phyloP scores from a whole-genome alignment of 1,139 yeast species.

The Blastobotrys malaysiensis region DNA sequence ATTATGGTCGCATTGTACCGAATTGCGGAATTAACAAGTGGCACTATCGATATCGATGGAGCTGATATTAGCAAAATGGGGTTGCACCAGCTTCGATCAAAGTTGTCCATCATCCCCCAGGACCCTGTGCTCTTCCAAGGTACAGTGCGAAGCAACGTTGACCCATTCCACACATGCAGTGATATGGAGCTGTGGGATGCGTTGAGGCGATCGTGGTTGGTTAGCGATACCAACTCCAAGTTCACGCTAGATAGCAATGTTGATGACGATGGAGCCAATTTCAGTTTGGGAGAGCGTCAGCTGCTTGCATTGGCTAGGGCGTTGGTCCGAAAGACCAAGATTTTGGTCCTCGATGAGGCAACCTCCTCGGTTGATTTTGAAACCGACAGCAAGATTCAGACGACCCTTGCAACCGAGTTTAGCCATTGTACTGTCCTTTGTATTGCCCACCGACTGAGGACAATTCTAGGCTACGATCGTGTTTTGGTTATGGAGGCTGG shows the following conservation, averaged over 20 bases:
- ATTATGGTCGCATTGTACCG: conserved; percentile 64
- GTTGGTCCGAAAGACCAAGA: conserved; percentile 59
- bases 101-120: conserved; percentile 69
- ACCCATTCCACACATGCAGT: conserved; percentile 51
- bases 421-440: conserved; percentile 65
- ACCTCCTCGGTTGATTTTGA: conserved; percentile 81
- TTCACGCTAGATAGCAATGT: conserved; percentile 65
- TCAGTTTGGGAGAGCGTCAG: conserved; percentile 75
- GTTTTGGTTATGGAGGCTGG: conserved; percentile 67
- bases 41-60: conserved; percentile 53
- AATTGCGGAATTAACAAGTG: conserved; percentile 50
- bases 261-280: conserved; percentile 74
- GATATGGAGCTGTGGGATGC: conserved; percentile 57
- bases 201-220: conserved; percentile 49
- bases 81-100: conserved; percentile 51
- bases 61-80: conserved; percentile 55
- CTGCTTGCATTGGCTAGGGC: conserved; percentile 74
- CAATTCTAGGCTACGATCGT: conserved; percentile 61
- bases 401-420: conserved; percentile 59
- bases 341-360: conserved; percentile 76
- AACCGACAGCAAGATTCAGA: conserved; percentile 68
- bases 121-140: conserved; percentile 72
- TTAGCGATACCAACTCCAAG: conserved; percentile 49
- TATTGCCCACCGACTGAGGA: conserved; percentile 75
- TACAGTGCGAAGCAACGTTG: conserved; percentile 57